These are phyloP conservation scores for Candida buenavistaensis DNA, from an alignment of 1,139 yeast genomes.

Conservation along the genomic window DNA sequence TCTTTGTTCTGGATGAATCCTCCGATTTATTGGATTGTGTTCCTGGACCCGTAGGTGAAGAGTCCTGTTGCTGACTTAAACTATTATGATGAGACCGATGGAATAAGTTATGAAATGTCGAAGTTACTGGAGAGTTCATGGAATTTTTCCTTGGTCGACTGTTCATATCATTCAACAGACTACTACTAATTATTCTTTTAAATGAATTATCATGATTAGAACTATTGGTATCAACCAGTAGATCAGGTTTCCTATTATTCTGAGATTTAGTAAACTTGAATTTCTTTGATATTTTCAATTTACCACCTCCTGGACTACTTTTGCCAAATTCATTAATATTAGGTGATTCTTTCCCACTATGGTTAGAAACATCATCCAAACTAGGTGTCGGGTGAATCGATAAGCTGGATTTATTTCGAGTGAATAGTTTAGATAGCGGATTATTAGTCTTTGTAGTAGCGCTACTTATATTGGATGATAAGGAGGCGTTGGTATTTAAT, in stretches of 20 bases:
- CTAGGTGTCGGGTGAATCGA: background rate
- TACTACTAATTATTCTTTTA: slow-evolving; percentile 25
- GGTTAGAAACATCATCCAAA: background rate
- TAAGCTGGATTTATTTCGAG: slow-evolving; percentile 28
- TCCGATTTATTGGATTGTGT: slow-evolving; percentile 13
- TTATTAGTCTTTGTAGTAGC: slow-evolving; percentile 26
- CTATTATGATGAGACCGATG: slow-evolving; percentile 25
- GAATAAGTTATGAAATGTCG: slow-evolving; percentile 37
- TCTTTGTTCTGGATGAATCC: slow-evolving; percentile 10
- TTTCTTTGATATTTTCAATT: slow-evolving; percentile 11
- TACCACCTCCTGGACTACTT: no score
- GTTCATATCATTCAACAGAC: slow-evolving; percentile 21
- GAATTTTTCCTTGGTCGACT: slow-evolving; percentile 24
- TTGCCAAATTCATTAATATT: no score
- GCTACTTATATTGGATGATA: slow-evolving; percentile 22
- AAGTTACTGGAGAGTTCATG: slow-evolving; percentile 33
- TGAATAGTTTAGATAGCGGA: slow-evolving; percentile 34
- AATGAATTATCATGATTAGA: slow-evolving; percentile 13
- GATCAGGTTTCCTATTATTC: slow-evolving; percentile 24
- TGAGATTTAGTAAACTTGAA: slow-evolving; percentile 12
- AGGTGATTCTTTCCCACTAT: no score
- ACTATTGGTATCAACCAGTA: slow-evolving; percentile 31
- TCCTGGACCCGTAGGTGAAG: slow-evolving; percentile 3
- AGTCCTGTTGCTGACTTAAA: slow-evolving; percentile 14
- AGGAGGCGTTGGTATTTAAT: slow-evolving; percentile 33